These are phyloP conservation scores for Citrus medica DNA, from an alignment of 345 rosid species.

Conservation along the genomic window DNA sequence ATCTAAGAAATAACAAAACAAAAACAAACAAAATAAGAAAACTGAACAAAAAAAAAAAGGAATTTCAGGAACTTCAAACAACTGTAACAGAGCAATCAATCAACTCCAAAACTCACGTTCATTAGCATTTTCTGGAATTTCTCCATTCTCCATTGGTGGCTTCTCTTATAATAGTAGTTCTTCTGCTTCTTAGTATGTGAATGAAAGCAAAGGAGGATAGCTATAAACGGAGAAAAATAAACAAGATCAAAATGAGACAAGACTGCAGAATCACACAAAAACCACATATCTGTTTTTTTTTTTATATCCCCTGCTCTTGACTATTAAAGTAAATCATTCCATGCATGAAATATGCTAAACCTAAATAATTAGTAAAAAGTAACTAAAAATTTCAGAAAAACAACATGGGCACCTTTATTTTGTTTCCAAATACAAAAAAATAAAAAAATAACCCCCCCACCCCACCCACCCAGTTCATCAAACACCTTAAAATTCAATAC, in stretches of 20 bases:
- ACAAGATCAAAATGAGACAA: not conserved
- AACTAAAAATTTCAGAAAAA: not conserved
- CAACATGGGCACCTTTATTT: not conserved
- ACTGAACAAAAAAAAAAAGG: not conserved
- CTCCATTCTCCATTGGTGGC: slow-evolving; percentile 52
- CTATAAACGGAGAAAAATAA: not conserved
- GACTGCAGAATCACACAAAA: not conserved
- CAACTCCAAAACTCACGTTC: slow-evolving; percentile 25
- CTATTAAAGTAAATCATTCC: not conserved
- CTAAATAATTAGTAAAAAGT: not conserved
- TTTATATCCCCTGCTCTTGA: not conserved
- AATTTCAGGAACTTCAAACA: not conserved
- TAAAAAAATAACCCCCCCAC: not conserved
- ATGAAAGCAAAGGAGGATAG: not conserved
- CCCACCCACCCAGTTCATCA: not conserved
- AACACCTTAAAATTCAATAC: not conserved
- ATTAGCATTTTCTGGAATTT: slow-evolving; percentile 64
- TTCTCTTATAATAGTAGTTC: not conserved
- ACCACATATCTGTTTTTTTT: not conserved
- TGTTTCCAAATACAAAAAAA: not conserved
- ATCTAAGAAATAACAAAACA: slow-evolving; percentile 35
- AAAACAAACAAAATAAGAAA: not conserved
- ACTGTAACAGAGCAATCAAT: not conserved
- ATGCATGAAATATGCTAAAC: not conserved
- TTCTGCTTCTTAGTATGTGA: not conserved